Evolutionary conservation across 331 rosid genomes (phyloP).

Genomic region (Saraca asoca): DNA sequence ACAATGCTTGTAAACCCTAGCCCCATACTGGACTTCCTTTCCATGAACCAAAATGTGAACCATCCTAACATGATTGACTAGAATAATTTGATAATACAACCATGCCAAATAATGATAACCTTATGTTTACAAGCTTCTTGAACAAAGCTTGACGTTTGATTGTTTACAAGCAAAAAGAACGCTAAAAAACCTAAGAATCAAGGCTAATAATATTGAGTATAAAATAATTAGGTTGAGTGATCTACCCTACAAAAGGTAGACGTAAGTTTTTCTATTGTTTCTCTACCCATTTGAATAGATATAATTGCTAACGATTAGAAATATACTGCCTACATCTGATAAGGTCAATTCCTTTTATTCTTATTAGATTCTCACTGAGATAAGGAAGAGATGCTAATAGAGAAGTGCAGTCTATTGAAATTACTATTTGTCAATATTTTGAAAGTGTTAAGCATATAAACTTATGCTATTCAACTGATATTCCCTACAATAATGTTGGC

Average conservation of each 20-base stretch:
- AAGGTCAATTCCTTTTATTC: background rate
- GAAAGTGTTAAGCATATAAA: slow-evolving; percentile 17
- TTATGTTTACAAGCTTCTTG: background rate
- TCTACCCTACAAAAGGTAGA: slow-evolving; percentile 32
- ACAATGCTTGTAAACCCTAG: slow-evolving; percentile 46
- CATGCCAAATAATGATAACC: background rate
- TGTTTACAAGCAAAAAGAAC: slow-evolving; percentile 39
- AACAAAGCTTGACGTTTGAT: background rate
- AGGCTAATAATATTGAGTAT: slow-evolving; percentile 36
- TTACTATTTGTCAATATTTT: slow-evolving; percentile 38
- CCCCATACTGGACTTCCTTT: slow-evolving; percentile 42
- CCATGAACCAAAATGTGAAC: slow-evolving; percentile 28
- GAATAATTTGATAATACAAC: slow-evolving; percentile 35
- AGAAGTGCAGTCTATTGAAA: slow-evolving; percentile 29
- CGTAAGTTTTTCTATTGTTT: slow-evolving; percentile 26
- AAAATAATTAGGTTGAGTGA: slow-evolving; percentile 51
- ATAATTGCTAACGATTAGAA: background rate
- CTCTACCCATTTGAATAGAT: background rate
- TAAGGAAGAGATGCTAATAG: slow-evolving; percentile 29
- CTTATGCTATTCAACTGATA: slow-evolving; percentile 28
- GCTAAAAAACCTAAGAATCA: slow-evolving; percentile 40
- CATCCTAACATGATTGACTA: slow-evolving; percentile 31
- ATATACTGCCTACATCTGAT: background rate
- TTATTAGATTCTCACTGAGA: slow-evolving; percentile 33
- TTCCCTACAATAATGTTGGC: slow-evolving; percentile 49